Evolutionary conservation across 192 early-diverging fungal genomes (phyloP).

Genomic region (Linnemannia elongata): DNA sequence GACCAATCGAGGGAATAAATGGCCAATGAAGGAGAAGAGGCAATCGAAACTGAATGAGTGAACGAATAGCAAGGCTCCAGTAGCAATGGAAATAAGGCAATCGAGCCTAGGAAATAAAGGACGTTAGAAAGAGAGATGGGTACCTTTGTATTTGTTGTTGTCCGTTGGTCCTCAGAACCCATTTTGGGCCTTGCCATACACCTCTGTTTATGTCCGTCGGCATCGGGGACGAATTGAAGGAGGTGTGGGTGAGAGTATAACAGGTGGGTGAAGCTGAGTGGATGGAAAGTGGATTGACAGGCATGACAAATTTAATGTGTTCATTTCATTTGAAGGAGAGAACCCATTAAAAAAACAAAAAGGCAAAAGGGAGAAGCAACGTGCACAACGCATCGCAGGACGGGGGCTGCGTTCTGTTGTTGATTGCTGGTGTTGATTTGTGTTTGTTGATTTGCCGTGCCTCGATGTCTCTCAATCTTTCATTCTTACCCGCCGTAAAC

Average conservation of each 20-base stretch:
- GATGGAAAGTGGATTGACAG: not conserved
- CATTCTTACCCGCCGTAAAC: not conserved
- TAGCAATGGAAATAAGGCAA: not conserved
- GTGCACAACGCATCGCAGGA: not conserved
- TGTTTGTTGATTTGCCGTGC: not conserved
- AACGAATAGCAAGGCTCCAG: not conserved
- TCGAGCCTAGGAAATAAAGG: not conserved
- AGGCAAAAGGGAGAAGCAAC: not conserved
- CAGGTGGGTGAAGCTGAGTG: not conserved
- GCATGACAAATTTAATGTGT: not conserved
- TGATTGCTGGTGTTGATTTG: too few species aligned
- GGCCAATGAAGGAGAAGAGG: not conserved
- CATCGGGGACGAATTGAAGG: not conserved
- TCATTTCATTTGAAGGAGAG: not conserved
- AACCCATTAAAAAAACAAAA: not conserved
- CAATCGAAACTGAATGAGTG: not conserved
- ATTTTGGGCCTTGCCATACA: not conserved
- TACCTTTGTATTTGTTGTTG: not conserved
- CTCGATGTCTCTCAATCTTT: not conserved
- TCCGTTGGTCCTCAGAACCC: not conserved
- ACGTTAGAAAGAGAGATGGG: not conserved
- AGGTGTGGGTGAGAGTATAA: not conserved
- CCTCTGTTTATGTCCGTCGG: not conserved
- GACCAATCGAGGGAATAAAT: not conserved
- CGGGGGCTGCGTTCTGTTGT: too few species aligned